Conservation (phyloP, 225 moss, liverwort and hornwort species). For the Sphagnum tenellum region DNA sequence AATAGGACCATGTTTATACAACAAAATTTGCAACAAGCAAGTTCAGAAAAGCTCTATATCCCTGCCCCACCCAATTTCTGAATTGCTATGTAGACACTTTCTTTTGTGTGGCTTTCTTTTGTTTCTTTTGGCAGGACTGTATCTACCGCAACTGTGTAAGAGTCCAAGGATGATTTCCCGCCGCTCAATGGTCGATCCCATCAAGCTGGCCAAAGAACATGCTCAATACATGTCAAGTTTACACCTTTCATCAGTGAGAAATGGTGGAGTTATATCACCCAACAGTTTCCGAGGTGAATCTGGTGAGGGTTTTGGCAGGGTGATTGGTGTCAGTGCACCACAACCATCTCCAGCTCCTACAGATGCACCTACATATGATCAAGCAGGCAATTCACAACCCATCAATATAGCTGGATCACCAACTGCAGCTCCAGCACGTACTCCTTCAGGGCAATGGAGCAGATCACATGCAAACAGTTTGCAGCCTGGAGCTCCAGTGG, state of each 20-base stretch:
- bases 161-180: constrained; percentile 36
- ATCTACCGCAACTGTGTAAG: constrained; percentile 69
- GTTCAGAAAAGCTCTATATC: no score
- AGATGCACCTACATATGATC: not conserved
- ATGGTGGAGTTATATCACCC: constrained; percentile 4
- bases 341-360: constrained; percentile 6
- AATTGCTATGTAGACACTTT: not conserved
- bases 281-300: not conserved
- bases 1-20: no score
- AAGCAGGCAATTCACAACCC: not conserved
- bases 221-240: constrained; percentile 5
- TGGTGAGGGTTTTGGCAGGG: not conserved
- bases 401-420: not conserved
- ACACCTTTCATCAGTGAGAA: not conserved
- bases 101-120: not conserved
- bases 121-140: constrained; percentile 47
- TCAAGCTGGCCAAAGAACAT: constrained; percentile 32
- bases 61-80: not conserved
- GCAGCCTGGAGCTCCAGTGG: no score
- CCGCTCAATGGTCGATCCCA: constrained; percentile 58
- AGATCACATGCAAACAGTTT: no score
- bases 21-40: no score
- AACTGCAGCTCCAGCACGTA: not conserved
- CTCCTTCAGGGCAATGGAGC: not conserved
- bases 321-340: not conserved